Conservation (phyloP, 495 filamentous ascomycete genomes). For the Aspergillus baeticus region DNA sequence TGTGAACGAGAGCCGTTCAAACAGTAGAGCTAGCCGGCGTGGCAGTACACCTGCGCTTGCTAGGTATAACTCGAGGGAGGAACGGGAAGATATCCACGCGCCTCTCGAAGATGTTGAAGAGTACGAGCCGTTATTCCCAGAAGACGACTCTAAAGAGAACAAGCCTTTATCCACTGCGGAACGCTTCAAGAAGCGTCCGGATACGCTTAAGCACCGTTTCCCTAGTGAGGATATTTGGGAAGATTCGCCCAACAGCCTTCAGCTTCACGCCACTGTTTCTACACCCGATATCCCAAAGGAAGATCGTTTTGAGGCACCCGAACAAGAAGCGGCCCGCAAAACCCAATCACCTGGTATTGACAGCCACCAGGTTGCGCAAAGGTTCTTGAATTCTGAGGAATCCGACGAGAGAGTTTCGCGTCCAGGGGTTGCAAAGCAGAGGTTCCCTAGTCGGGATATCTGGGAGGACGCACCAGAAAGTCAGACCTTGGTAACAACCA, state of each 20-base stretch:
- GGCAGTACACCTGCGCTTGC: slow-evolving; percentile 42
- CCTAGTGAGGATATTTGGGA: slow-evolving; percentile 97
- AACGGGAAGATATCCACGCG: slow-evolving; percentile 55
- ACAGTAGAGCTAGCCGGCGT: slow-evolving; percentile 68
- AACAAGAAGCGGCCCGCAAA: slow-evolving; percentile 54
- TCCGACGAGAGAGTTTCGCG: slow-evolving; percentile 44
- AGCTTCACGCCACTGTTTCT: slow-evolving; percentile 80
- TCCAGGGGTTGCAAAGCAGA: slow-evolving; percentile 56
- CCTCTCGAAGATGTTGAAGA: slow-evolving; percentile 89
- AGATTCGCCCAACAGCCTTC: slow-evolving; percentile 84
- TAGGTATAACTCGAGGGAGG: slow-evolving; percentile 51
- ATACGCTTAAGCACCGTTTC: slow-evolving; percentile 70
- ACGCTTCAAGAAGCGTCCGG: slow-evolving; percentile 60
- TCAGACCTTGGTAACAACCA: slow-evolving; percentile 74
- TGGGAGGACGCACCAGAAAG: slow-evolving; percentile 96
- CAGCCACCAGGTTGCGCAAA: slow-evolving; percentile 43
- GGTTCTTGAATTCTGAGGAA: slow-evolving; percentile 35
- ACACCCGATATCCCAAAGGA: slow-evolving; percentile 61
- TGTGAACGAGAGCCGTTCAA: slow-evolving; percentile 62
- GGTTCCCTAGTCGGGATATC: slow-evolving; percentile 92
- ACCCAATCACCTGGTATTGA: slow-evolving; percentile 46
- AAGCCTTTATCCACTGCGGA: slow-evolving; percentile 56
- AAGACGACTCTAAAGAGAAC: slow-evolving; percentile 66
- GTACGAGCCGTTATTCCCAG: slow-evolving; percentile 92
- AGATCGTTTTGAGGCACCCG: slow-evolving; percentile 52